Evolutionary conservation across 805 yeast species (phyloP).

Genomic region (Barnettozyma pratensis): DNA sequence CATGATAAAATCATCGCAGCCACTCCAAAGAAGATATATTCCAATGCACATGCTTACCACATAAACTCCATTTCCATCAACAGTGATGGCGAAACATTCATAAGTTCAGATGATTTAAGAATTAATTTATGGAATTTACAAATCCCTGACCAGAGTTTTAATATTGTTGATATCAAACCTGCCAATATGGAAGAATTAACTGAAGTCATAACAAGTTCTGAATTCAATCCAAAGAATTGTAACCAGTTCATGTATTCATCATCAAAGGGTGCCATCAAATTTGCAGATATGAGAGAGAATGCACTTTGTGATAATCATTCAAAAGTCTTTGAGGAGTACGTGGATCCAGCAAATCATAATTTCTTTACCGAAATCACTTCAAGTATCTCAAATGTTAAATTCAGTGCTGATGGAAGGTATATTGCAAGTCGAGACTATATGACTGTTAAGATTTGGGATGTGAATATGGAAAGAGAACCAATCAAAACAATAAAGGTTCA

Average conservation of each 20-base stretch:
- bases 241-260: constrained; percentile 93
- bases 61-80: constrained; percentile 93
- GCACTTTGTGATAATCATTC: constrained; percentile 91
- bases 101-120: constrained; percentile 90
- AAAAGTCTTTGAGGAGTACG: constrained; percentile 83
- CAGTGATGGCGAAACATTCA: constrained; percentile 92
- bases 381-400: constrained; percentile 89
- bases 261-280: constrained; percentile 90
- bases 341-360: constrained; percentile 88
- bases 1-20: constrained; percentile 96
- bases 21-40: constrained; percentile 83
- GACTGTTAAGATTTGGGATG: constrained; percentile 98
- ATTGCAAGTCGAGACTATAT: constrained; percentile 96
- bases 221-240: constrained; percentile 91
- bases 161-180: constrained; percentile 96
- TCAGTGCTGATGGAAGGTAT: constrained; percentile 87
- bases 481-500: constrained; percentile 92
- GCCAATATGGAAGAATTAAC: constrained; percentile 98
- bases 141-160: constrained; percentile 91
- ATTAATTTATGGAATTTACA: constrained; percentile 94
- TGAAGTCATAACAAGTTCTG: constrained; percentile 94
- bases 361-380: constrained; percentile 97
- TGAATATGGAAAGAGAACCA: constrained; percentile 94
- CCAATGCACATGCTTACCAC: constrained; percentile 98
- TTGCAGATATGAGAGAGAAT: constrained; percentile 94